These are phyloP conservation scores for Phytophthora uliginosa DNA, from an alignment of 352 stramenopile species.

Conservation along the genomic window DNA sequence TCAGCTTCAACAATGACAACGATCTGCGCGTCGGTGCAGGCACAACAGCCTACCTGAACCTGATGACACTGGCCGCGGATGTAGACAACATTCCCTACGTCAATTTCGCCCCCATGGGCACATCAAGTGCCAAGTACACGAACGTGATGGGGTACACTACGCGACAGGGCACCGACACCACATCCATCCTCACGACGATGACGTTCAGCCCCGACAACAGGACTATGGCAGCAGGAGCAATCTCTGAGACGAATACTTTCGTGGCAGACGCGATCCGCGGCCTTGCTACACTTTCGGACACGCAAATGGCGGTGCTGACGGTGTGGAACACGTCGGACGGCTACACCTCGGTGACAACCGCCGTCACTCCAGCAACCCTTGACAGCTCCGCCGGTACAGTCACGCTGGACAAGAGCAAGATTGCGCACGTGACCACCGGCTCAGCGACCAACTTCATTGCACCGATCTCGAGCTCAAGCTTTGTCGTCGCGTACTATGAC, in stretches of 20 bases:
- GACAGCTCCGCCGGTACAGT: conserved; percentile 15
- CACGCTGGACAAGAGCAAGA: conserved; percentile 33
- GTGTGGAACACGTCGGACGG: neutral
- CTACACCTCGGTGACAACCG: neutral
- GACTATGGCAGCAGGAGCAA: conserved; percentile 28
- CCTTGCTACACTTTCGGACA: conserved; percentile 69
- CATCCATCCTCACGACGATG: conserved; percentile 62
- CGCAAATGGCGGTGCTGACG: conserved; percentile 48
- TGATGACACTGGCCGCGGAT: conserved; percentile 28
- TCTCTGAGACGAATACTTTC: conserved; percentile 37
- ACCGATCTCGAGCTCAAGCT: conserved; percentile 40
- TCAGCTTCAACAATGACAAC: conserved; percentile 50
- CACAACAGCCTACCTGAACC: conserved; percentile 74
- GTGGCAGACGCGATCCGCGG: conserved; percentile 49
- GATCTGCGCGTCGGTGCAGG: conserved; percentile 64
- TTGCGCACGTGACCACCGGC: conserved; percentile 23
- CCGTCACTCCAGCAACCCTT: conserved; percentile 45
- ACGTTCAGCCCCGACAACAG: conserved; percentile 45
- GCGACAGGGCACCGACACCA: conserved; percentile 22
- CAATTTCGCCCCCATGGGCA: conserved; percentile 61
- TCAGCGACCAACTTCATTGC: conserved; percentile 56
- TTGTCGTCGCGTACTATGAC: conserved; percentile 66
- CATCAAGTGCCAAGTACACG: conserved; percentile 43
- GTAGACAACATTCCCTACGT: conserved; percentile 45
- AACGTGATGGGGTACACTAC: conserved; percentile 66